Evolutionary conservation across 108 stramenopile genomes (phyloP), one percentile per base, ranked within the genome.

Genomic region (Skeletonema marinoi): DNA sequence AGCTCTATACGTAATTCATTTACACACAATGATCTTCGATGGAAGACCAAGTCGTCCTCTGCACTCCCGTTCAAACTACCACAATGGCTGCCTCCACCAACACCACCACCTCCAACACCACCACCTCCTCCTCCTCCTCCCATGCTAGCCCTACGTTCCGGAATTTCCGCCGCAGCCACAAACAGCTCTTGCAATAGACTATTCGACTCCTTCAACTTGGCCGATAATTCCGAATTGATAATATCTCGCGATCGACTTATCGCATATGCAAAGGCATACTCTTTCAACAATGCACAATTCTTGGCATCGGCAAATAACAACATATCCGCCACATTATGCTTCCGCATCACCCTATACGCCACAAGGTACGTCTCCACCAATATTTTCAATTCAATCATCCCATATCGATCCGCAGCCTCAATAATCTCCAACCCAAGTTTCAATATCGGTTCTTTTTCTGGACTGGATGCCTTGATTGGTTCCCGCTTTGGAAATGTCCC

Each of bases 301-400:
- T 64, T 64, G 63, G 63, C 63, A 21, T 64, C 63, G 8, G 63
- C 63, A 39, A 64, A 64, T 38, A 64, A 21, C 6, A 64, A 21
- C 63, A 35, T 38, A 9, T 64, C 63, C 12, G 38, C 63, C 36
- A 64, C 63, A 38, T 35, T 64, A 6, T 64, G 38, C 6, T 38
- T 64, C 14, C 36, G 3, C 38, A 39, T 39, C 19, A 64, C 63
- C 14, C 63, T 19, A 9, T 38, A 64, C 25, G 33, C 63, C n/a
- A 64, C 63, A 12, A 35, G 25, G 33, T 31, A 31, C 4, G 33
- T 35, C 63, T 64, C 63, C 1, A 64, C 63, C 8, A 39, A 35
- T 9, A 64, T 6, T 39, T 64, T 64, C 38, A 64, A 39, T 39
- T 64, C 63, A 64, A 64, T 21, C 36, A 64, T 16, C 33, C 38